Evolutionary conservation across 2,329 filamentous ascomycete species (phyloP).

Genomic region (Microdochium trichocladiopsis): DNA sequence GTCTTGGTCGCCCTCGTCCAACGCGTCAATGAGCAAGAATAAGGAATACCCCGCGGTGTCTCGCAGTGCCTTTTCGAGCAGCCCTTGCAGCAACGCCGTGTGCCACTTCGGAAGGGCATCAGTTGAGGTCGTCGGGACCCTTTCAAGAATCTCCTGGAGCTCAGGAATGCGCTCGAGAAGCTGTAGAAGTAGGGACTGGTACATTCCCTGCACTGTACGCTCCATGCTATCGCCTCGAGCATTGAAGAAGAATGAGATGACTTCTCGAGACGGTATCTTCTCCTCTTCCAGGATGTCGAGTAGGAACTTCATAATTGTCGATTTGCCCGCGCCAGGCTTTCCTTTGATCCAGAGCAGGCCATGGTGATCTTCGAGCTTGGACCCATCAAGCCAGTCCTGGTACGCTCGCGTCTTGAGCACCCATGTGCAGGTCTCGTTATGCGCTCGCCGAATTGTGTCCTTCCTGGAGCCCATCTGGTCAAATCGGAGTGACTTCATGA

Average conservation of each 20-base stretch:
- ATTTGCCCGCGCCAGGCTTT: slow-evolving; percentile 38
- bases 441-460: slow-evolving; percentile 24
- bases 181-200: slow-evolving; percentile 23
- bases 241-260: slow-evolving; percentile 17
- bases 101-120: background rate
- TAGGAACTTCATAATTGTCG: slow-evolving; percentile 15
- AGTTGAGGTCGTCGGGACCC: slow-evolving; percentile 1
- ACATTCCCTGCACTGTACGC: background rate
- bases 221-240: background rate
- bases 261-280: background rate
- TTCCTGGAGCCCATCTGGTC: slow-evolving; percentile 28
- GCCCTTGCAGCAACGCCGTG: slow-evolving; percentile 4
- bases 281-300: slow-evolving; percentile 5
- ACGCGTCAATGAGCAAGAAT: slow-evolving; percentile 10
- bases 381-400: slow-evolving; percentile 25
- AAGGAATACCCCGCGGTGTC: slow-evolving; percentile 1
- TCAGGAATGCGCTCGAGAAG: slow-evolving; percentile 7
- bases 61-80: slow-evolving; percentile 3
- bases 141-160: background rate
- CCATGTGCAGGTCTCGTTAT: slow-evolving; percentile 32
- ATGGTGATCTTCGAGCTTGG: slow-evolving; percentile 16
- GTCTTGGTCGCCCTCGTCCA: slow-evolving; percentile 12
- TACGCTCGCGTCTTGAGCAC: slow-evolving; percentile 25
- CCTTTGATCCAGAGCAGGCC: slow-evolving; percentile 41
- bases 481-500: slow-evolving; percentile 27